phyloP scores from a whole-genome alignment of 495 filamentous ascomycete genomes.

The Massariosphaeria phaeospora region DNA sequence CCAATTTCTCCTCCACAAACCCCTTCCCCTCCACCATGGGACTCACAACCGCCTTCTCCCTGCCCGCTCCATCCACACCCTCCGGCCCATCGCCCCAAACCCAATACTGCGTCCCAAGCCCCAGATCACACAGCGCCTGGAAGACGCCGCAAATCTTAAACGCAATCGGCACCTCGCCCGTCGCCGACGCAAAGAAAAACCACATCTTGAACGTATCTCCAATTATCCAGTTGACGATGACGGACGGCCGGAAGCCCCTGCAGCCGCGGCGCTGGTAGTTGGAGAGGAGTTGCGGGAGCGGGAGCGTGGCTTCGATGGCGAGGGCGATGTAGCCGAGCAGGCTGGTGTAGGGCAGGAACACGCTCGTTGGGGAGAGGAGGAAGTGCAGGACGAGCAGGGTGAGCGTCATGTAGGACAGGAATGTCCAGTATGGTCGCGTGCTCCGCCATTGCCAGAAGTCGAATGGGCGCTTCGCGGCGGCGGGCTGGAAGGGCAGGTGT shows the following conservation, averaged over 20 bases:
- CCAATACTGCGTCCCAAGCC: slow-evolving; percentile 79
- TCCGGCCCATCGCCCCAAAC: slow-evolving; percentile 64
- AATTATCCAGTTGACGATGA: slow-evolving; percentile 80
- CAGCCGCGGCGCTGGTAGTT: slow-evolving; percentile 76
- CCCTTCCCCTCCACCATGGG: neutral
- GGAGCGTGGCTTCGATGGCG: slow-evolving; percentile 81
- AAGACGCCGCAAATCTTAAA: slow-evolving; percentile 93
- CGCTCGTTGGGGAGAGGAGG: slow-evolving; percentile 57
- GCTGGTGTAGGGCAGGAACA: slow-evolving; percentile 62
- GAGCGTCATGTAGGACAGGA: slow-evolving; percentile 66
- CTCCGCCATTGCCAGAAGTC: slow-evolving; percentile 93
- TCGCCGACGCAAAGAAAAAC: slow-evolving; percentile 59
- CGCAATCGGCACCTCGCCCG: slow-evolving; percentile 72
- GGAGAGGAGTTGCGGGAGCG: slow-evolving; percentile 79
- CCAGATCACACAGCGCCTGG: slow-evolving; percentile 78
- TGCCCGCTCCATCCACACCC: neutral
- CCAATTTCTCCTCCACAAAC: neutral
- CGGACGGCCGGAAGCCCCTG: slow-evolving; percentile 82
- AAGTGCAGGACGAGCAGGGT: slow-evolving; percentile 64
- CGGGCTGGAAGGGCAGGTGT: slow-evolving; percentile 44
- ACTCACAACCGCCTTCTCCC: neutral
- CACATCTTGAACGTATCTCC: slow-evolving; percentile 95
- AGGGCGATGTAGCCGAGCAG: slow-evolving; percentile 80
- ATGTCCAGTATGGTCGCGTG: slow-evolving; percentile 87
- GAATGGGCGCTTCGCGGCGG: slow-evolving; percentile 58